phyloP scores from a whole-genome alignment of 1,284 basidiomycete genomes.

The Leccinum griseonigrum region DNA sequence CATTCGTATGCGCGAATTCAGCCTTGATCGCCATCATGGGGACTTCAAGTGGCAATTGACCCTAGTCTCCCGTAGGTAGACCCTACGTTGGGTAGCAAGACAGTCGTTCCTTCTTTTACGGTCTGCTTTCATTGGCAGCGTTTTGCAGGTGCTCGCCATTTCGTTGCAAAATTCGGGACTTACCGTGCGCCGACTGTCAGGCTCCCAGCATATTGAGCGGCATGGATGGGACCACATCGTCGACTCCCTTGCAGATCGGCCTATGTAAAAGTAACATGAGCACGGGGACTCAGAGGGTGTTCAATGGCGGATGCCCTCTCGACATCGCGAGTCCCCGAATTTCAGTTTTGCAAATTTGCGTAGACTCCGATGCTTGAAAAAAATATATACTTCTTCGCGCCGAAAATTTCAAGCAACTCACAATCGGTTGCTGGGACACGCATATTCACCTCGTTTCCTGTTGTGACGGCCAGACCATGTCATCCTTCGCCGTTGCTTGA shows the following conservation, averaged over 20 bases:
- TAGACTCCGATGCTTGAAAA: background rate
- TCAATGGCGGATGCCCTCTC: conserved; percentile 43
- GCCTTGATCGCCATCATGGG: conserved; percentile 56
- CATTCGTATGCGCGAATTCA: background rate
- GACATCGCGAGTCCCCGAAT: conserved; percentile 44
- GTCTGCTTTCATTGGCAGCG: no score
- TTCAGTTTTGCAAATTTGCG: no score
- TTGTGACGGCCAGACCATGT: conserved; percentile 37
- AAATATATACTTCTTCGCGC: conserved; percentile 43
- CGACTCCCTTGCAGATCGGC: conserved; percentile 40
- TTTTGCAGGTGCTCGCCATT: no score
- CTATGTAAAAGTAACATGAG: conserved; percentile 29
- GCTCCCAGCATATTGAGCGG: no score
- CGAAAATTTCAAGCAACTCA: background rate
- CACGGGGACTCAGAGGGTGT: background rate
- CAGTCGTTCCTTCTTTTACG: no score
- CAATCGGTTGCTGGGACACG: background rate
- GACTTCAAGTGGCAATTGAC: conserved; percentile 49
- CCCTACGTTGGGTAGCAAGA: no score
- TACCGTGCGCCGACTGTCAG: no score
- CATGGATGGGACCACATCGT: no score
- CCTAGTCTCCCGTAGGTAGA: conserved; percentile 32
- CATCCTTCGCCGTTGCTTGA: conserved; percentile 87
- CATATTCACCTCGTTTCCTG: conserved; percentile 55
- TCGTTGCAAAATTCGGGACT: no score